phyloP scores from a whole-genome alignment of 129 eudicot genomes.

The Tanacetum coccineum region DNA sequence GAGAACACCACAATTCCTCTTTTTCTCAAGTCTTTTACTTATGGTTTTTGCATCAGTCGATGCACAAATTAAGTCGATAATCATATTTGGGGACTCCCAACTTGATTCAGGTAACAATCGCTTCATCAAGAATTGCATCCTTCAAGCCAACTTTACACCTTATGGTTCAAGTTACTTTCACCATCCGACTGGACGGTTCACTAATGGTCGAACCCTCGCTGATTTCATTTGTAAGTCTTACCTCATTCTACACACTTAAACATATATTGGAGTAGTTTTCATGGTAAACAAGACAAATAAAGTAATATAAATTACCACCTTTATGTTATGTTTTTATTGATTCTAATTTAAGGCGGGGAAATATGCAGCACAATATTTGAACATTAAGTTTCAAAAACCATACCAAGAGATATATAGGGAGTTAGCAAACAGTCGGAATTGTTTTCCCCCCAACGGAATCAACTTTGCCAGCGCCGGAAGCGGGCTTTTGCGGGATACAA shows the following conservation, averaged over 20 bases:
- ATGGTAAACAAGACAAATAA: too few relatives aligned
- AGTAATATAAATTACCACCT: too few relatives aligned
- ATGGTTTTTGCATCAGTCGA: neutral
- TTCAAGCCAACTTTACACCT: constrained; percentile 57
- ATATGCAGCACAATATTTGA: constrained; percentile 54
- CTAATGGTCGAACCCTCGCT: constrained; percentile 60
- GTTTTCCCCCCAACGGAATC: constrained; percentile 55
- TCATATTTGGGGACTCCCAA: constrained; percentile 60
- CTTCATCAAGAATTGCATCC: constrained; percentile 38
- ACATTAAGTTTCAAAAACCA: constrained; percentile 53
- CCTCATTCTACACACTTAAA: neutral
- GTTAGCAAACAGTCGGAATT: constrained; percentile 26
- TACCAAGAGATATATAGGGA: constrained; percentile 42
- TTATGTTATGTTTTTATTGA: neutral
- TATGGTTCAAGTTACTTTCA: constrained; percentile 54
- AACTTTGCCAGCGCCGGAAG: constrained; percentile 88
- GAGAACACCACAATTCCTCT: constrained; percentile 14
- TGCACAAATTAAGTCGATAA: constrained; percentile 32
- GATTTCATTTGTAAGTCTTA: constrained; percentile 52
- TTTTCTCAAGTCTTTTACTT: constrained; percentile 13
- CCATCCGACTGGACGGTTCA: constrained; percentile 65
- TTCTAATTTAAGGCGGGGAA: neutral
- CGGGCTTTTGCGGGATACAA: constrained; percentile 60
- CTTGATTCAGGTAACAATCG: constrained; percentile 64
- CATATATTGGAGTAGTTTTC: neutral